Evolutionary conservation across 805 yeast genomes (phyloP).

Genomic region (Pichia pseudocactophila): DNA sequence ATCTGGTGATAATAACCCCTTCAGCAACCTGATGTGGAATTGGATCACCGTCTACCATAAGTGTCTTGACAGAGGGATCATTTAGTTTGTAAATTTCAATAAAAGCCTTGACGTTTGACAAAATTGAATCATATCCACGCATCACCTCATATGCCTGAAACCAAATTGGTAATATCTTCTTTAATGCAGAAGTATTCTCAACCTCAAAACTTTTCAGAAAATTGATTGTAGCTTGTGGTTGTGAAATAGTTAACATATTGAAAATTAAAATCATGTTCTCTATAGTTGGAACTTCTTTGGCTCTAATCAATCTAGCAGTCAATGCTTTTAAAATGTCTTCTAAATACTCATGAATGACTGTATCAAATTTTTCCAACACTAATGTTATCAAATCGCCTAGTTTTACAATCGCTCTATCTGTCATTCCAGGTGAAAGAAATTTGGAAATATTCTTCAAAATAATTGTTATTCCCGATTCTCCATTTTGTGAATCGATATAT

Average conservation of each 20-base stretch:
- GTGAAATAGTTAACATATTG: constrained; percentile 55
- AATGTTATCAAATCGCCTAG: constrained; percentile 44
- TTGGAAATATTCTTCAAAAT: constrained; percentile 60
- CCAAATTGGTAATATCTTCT: constrained; percentile 68
- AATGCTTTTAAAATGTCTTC: constrained; percentile 66
- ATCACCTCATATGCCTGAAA: constrained; percentile 70
- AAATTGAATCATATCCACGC: constrained; percentile 67
- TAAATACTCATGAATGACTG: constrained; percentile 33
- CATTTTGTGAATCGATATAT: constrained; percentile 27
- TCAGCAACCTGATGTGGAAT: constrained; percentile 42
- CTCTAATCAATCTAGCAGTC: constrained; percentile 52
- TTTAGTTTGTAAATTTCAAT: constrained; percentile 53
- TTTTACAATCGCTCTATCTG: constrained; percentile 76
- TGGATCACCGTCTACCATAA: constrained; percentile 71
- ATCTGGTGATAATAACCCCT: constrained; percentile 73
- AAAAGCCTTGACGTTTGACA: constrained; percentile 60
- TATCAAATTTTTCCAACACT: constrained; percentile 27
- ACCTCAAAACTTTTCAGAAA: constrained; percentile 40
- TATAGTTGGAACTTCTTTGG: constrained; percentile 62
- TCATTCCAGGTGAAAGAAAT: constrained; percentile 58
- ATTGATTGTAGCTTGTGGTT: constrained; percentile 55
- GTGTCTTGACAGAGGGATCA: constrained; percentile 40
- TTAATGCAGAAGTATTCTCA: constrained; percentile 36
- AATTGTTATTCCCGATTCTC: constrained; percentile 41
- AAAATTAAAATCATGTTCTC: constrained; percentile 73